Base-by-base conservation (phyloP, 805 yeast species). In the Candida broadrunensis region DNA sequence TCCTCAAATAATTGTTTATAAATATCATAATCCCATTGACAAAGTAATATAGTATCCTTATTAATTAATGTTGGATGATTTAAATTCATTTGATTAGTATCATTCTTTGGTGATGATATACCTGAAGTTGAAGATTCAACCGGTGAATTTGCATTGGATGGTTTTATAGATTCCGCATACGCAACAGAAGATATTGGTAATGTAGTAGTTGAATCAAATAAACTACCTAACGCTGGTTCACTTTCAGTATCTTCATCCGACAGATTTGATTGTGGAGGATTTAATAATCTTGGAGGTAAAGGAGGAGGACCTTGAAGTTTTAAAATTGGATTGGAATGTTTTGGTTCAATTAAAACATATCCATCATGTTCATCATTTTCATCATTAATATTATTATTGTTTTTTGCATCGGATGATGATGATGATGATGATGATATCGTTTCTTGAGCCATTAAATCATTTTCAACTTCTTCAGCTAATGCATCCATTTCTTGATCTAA, bases 1-100 rank as follows among this genome's bases (percentile, higher is more conserved):
- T 64, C 66, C 5, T 65, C 71, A 55, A 85, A 87, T 37, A 78
- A 80, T 5, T 70, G 67, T 30, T 73, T 71, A 51, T 73, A 73
- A 1, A 63, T 55, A 1, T 63, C 72, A 2, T 63, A 54, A 23
- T 71, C 65, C 93, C 95, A 87, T 49, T 85, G 85, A 56, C 90
- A 82, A 4, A 85, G 74, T 14, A 70, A 54, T 19, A 64, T 48
- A n/a, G 55, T 56, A 33, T 43, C 51, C 35, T 42, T 46, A 2
- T 44, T 47, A 7, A 65, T 46, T 30, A 63, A 50, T 1, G 31
- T 16, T 4, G 58, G 53, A 36, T 52, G 58, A n/a, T 51, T 51
- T 15, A 36, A 36, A 27, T 33, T 36, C 9, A 5, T 8, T n/a
- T n/a, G n/a, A 12, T 29, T 24, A 12, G 15, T 34, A 16, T 17